Base-by-base conservation (phyloP, 805 yeast species). In the Barnettozyma wickerhamii region DNA sequence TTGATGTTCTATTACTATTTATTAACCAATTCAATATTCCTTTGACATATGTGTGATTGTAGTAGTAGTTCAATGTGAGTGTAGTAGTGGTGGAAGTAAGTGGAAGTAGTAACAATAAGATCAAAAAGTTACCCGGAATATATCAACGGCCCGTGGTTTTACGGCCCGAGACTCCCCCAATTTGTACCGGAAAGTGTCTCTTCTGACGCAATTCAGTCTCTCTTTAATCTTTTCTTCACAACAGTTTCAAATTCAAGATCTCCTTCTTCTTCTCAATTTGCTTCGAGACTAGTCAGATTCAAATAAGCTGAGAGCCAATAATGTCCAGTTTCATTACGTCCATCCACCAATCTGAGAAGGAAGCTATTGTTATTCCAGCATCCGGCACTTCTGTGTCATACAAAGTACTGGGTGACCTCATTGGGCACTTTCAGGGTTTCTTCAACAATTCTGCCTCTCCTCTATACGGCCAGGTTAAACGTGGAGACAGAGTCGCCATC, bases 401-500 rank as follows among this genome's bases (percentile, higher is more conserved):
- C 51, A 50, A 57, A 5, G 68, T 71, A 21, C 59, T 79, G 10
- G 60, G 70, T 17, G 62, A 63, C 14, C 63, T 68, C 40, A 65
- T 75, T 2, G 72, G 69, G 1, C 75, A 72, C 42, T 62, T 77
- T 44, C 79, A 77, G 50, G 65, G 73, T 7, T 51, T 78, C 42
- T 78, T 64, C 51, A 58, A 48, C 48, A 58, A 66, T 24, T 49
- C 63, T 1, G 49, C 59, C 6, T 72, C 76, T 1, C 78, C 78
- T 7, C 49, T 74, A 20, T 66, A 47, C 38, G 49, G 50, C 13
- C 38, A 56, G 9, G 56, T 64, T 5, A 48, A 50, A 7, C 53
- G 61, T 32, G 76, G 74, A 48, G 54, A 70, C 4, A 69, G 77
- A 3, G 66, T 79, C 30, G 81, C 84, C 0, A 79, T 81, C 18